Base-by-base conservation (phyloP, 1,139 yeast species). In the Blastobotrys persicus region DNA sequence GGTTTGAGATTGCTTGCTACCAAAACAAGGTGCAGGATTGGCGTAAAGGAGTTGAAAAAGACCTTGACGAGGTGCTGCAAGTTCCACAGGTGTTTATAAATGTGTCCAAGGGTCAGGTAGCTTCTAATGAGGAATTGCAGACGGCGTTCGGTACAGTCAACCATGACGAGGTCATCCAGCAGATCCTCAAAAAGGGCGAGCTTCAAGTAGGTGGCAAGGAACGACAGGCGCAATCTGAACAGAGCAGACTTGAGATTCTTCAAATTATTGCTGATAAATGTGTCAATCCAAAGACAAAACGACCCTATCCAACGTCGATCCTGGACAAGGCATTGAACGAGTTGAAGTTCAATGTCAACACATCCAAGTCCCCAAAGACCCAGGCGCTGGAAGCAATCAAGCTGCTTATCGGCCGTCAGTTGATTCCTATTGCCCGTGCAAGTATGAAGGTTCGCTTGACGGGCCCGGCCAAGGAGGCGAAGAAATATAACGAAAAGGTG, bases 21-120 rank as follows among this genome's bases (percentile, higher is more conserved):
- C 97, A 88, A 63, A 92, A 92, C 63, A 92, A 94, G 64, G 97
- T 92, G 11, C 98, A 91, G 64, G 98, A 92, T 68, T 92, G 92
- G 83, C 76, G 97, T 60, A 79, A 79, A 65, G 89, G 85, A 65
- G 71, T 74, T 9, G 98, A 94, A 64, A 92, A 88, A 59, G 97
- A 92, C 65, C 67, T 94, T 11, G 98, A 92, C 70, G 98, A 92
- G 65, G 98, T 92, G 3, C 73, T 92, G 39, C 98, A 92, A 65
- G 89, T 92, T 47, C 96, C 91, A n/a, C 96, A 87, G 65, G 95
- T 92, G 1, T 92, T 94, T 63, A 69, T 82, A 42, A 92, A 94
- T 64, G 98, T 91, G 0, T 88, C 96, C 17, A 92, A 94, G 63
- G 98, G 98, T 1, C 91, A 83, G 57, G 94, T 88, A 1, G 98